These are phyloP conservation scores for Priceomyces medius DNA, from an alignment of 805 yeast species.

Conservation along the genomic window DNA sequence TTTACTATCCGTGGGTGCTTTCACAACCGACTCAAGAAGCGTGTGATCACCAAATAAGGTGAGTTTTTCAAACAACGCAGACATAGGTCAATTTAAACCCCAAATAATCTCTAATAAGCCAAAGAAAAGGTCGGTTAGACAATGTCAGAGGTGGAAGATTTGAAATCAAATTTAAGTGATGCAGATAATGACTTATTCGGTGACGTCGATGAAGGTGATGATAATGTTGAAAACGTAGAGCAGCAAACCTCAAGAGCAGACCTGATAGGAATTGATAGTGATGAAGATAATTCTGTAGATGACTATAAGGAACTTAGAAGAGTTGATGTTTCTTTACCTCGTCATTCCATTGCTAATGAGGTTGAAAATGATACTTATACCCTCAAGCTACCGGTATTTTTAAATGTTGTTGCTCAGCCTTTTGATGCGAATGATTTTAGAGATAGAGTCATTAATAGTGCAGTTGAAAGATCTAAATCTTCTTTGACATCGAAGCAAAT, in stretches of 20 bases:
- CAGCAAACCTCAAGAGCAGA: slow-evolving; percentile 15
- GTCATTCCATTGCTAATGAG: slow-evolving; percentile 45
- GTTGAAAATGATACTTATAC: slow-evolving; percentile 39
- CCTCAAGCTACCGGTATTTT: slow-evolving; percentile 77
- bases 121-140: too few species aligned
- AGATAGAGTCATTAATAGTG: slow-evolving; percentile 43
- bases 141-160: slow-evolving; percentile 28
- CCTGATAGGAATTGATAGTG: slow-evolving; percentile 20
- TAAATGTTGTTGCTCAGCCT: slow-evolving; percentile 80
- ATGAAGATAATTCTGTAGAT: slow-evolving; percentile 31
- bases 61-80: too few species aligned
- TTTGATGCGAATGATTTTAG: slow-evolving; percentile 75
- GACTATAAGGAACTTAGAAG: slow-evolving; percentile 35
- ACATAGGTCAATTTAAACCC: too few species aligned
- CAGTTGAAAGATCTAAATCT: slow-evolving; percentile 23
- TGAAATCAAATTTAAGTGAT: slow-evolving; percentile 14
- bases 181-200: slow-evolving; percentile 40
- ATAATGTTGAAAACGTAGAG: slow-evolving; percentile 31
- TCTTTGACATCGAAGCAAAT: slow-evolving; percentile 42
- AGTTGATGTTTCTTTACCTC: slow-evolving; percentile 43
- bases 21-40: too few species aligned
- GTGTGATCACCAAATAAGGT: too few species aligned
- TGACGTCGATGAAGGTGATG: slow-evolving; percentile 36
- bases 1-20: too few species aligned
- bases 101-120: too few species aligned